Evolutionary conservation across 345 rosid species (phyloP), one percentile per base, ranked within the genome.

Genomic region (Gynandropsis gynandra): DNA sequence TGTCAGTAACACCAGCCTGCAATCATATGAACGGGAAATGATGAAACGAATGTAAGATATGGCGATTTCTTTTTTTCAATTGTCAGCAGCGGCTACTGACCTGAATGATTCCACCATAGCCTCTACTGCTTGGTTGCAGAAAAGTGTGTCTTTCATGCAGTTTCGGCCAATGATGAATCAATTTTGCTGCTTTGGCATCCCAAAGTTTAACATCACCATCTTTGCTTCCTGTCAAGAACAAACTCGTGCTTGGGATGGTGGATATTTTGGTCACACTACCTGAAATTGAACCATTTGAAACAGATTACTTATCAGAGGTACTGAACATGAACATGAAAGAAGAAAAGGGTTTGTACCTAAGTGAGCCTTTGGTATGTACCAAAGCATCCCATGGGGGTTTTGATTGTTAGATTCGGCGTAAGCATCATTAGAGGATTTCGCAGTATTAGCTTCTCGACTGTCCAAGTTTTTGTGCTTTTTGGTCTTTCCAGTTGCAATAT

Each of bases 301-400:
- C 5, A 24, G 5, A 58, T 37, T 7, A 12, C 31, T 31, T n/a
- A 4, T 16, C 10, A 29, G 36, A 12, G 42, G 16, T 42, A 17
- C 38, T 14, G 41, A 47, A 29, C 1, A 7, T n/a, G 19, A 38
- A 50, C 27, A 41, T 52, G 36, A 20, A 16, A 34, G 11, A 32
- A 41, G 51, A 34, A 44, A 47, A 46, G 50, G 31, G 20, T 45
- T 10, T 37, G 24, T 74, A 85, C 97, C 97, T 81, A 67, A 71
- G 78, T 86, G 97, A 59, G 95, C 95, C 74, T 89, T 89, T 50
- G 97, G 94, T 62, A 89, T 74, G 68, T 89, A 83, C 97, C 97
- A 89, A 46, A 89, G 84, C 97, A 89, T 89, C 62, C 95, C 97
- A 29, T 72, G 68, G 14, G 40, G 61, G 69, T 77, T 81, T 69